These are phyloP conservation scores for Chlorella ohadii DNA, from an alignment of 139 green algal species.

Conservation along the genomic window DNA sequence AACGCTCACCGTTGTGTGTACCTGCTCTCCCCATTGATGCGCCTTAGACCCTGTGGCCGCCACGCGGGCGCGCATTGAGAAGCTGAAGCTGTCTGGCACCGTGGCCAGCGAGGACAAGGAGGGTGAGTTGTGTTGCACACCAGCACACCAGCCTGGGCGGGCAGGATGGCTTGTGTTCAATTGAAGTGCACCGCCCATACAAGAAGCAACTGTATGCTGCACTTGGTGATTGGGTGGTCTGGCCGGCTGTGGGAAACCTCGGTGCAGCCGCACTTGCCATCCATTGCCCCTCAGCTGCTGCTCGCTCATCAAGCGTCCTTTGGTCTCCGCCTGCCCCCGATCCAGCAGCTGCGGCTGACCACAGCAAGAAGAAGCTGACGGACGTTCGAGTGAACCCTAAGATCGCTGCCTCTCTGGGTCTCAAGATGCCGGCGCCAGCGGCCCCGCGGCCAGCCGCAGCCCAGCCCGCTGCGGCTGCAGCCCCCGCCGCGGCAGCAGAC, in stretches of 20 bases:
- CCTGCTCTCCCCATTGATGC: no score
- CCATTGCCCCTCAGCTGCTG: no score
- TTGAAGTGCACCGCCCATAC: no score
- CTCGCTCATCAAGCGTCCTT: neutral
- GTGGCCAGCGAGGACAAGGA: conserved; percentile 2
- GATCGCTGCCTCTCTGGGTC: conserved; percentile 74
- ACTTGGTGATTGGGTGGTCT: no score
- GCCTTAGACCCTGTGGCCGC: conserved; percentile 68
- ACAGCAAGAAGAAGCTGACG: conserved; percentile 74
- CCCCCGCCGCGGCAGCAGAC: neutral
- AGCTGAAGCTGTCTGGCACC: conserved; percentile 54
- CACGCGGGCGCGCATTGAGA: conserved; percentile 75
- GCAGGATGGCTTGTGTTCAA: no score
- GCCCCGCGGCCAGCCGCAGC: neutral
- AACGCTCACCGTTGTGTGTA: no score
- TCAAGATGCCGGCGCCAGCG: conserved; percentile 38
- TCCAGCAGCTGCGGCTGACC: neutral
- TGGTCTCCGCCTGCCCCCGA: neutral
- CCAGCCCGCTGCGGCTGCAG: neutral
- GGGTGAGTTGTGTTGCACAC: conserved; percentile 1
- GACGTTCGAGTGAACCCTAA: conserved; percentile 81
- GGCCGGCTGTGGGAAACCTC: no score
- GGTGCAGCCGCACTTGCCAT: no score
- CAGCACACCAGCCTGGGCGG: no score
- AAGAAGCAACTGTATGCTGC: no score